phyloP scores from a whole-genome alignment of 2,329 filamentous ascomycete species.

The Cladosporium sp. region DNA sequence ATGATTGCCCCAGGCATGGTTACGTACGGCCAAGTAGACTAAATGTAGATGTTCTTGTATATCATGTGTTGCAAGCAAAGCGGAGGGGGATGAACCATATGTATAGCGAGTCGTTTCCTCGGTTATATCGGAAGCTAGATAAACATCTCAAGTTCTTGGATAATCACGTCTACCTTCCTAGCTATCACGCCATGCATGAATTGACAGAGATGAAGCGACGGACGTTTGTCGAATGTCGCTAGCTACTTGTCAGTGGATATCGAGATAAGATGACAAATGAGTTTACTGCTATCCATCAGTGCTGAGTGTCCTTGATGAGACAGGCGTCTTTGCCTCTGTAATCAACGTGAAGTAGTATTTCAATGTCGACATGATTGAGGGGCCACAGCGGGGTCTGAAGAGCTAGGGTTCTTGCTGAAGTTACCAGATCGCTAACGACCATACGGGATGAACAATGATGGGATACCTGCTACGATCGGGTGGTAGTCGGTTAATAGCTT shows the following conservation, averaged over 20 bases:
- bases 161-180: conserved; percentile 3
- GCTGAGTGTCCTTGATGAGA: too few species aligned
- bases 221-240: conserved; percentile 1
- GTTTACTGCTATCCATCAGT: too few species aligned
- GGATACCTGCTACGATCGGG: too few species aligned
- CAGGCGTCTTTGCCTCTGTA: too few species aligned
- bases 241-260: background rate
- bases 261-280: background rate
- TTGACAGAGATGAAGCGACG: background rate
- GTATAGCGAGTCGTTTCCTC: background rate
- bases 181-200: conserved; percentile 12
- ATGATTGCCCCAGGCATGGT: conserved; percentile 9
- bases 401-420: too few species aligned
- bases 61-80: background rate
- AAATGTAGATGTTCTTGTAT: background rate
- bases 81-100: background rate
- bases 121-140: background rate
- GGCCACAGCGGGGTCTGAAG: too few species aligned
- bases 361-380: too few species aligned
- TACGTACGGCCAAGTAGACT: background rate
- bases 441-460: too few species aligned
- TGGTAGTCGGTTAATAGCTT: too few species aligned
- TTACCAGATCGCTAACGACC: too few species aligned
- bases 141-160: background rate
- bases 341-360: too few species aligned